Evolutionary conservation across 179 eudicot genomes (phyloP).

Genomic region (Nepenthes alata): DNA sequence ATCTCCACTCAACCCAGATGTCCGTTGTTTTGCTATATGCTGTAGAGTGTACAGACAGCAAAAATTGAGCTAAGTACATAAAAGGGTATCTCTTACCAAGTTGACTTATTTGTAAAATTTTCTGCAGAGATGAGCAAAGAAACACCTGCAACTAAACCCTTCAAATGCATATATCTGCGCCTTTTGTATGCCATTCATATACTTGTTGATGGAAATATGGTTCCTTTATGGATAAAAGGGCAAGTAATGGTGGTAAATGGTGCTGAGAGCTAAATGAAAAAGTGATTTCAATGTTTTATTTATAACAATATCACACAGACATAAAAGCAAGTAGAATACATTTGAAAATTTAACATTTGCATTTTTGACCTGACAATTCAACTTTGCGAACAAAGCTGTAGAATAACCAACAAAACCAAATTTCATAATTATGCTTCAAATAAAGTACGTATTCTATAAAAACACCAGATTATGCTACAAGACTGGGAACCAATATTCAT

Average conservation of each 20-base stretch:
- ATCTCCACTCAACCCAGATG: constrained; percentile 56
- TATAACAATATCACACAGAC: too few relatives aligned
- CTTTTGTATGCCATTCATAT: not conserved
- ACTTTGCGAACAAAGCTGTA: too few relatives aligned
- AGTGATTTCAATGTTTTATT: not conserved
- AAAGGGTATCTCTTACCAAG: not conserved
- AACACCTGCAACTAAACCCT: not conserved
- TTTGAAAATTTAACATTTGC: too few relatives aligned
- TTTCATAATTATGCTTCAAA: too few relatives aligned
- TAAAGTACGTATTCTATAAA: too few relatives aligned
- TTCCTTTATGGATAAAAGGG: too few relatives aligned
- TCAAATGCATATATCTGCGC: not conserved
- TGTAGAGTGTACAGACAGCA: constrained; percentile 11
- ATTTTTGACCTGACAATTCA: too few relatives aligned
- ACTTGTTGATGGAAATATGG: too few relatives aligned
- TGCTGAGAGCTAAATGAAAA: not conserved
- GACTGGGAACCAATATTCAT: not conserved
- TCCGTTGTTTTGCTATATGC: constrained; percentile 77
- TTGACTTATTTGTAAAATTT: not conserved
- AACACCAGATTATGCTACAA: too few relatives aligned
- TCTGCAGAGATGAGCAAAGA: not conserved
- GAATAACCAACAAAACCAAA: too few relatives aligned
- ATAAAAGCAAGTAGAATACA: too few relatives aligned
- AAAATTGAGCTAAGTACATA: not conserved
- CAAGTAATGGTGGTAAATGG: not conserved